Evolutionary conservation across 805 yeast genomes (phyloP).

Genomic region (Hanseniaspora thailandica): DNA sequence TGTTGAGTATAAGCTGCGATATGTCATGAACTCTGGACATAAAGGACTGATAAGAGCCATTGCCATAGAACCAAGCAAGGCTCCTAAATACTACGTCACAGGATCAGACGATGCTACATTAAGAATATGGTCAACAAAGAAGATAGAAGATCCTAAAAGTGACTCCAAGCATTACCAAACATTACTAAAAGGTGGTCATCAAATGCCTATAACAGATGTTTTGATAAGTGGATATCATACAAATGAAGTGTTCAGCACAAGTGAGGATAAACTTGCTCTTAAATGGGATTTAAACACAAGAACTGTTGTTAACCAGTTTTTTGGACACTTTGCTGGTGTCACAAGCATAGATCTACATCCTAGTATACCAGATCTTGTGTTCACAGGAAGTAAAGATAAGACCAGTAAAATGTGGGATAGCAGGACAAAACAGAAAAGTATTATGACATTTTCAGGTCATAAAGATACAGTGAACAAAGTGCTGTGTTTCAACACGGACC

Average conservation of each 20-base stretch:
- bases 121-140: conserved; percentile 53
- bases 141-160: conserved; percentile 54
- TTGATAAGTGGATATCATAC: conserved; percentile 68
- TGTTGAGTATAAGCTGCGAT: conserved; percentile 1
- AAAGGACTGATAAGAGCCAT: conserved; percentile 85
- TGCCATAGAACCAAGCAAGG: conserved; percentile 65
- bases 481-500: conserved; percentile 57
- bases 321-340: conserved; percentile 88
- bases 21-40: conserved; percentile 74
- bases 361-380: conserved; percentile 60
- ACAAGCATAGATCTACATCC: conserved; percentile 80
- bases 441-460: conserved; percentile 74
- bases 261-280: conserved; percentile 84
- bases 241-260: conserved; percentile 67
- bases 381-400: conserved; percentile 82
- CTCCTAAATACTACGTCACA: conserved; percentile 74
- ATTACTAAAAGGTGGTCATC: conserved; percentile 70
- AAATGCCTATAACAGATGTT: conserved; percentile 74
- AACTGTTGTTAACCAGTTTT: conserved; percentile 70
- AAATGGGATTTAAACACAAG: conserved; percentile 95
- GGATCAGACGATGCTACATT: conserved; percentile 84
- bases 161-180: conserved; percentile 36
- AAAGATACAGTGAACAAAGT: conserved; percentile 62
- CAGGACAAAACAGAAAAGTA: conserved; percentile 53
- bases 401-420: conserved; percentile 90